Evolutionary conservation across 805 yeast genomes (phyloP), one percentile per base, ranked within the genome.

Genomic region (Starmerella vitae): DNA sequence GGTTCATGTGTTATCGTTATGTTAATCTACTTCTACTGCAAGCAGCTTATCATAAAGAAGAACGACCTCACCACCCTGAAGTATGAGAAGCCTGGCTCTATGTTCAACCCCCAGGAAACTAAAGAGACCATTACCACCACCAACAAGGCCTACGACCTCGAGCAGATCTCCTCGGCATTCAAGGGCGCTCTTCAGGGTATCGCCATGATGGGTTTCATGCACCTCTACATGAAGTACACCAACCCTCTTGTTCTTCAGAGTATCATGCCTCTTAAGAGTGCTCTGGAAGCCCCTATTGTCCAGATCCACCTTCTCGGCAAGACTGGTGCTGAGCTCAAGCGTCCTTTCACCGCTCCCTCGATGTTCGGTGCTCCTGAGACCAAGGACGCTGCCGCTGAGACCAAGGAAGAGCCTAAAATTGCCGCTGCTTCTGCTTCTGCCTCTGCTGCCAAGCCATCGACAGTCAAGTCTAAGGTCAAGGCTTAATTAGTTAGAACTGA

Each of bases 201-300:
- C 52, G 95, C 93, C 54, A 84, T 91, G 94, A 86, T 91, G 86
- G 93, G 79, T 20, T 81, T 88, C 76, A 86, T 88, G 97, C 98
- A 91, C 64, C 57, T 91, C 46, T 88, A 88, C 75, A 75, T 91
- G 93, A 80, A 84, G 65, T 91, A 84, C 71, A 85, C 96, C 62
- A 85, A 91, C 66, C 98, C 98, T 44, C 72, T 91, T 59, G 76
- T 91, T 51, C 80, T 88, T 85, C 97, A 91, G 68, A 76, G 86
- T 48, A 73, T 91, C 52, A 73, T 93, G 38, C 88, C 95, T 37
- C 66, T 91, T 54, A 91, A 91, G 73, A 67, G 81, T 52, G 94
- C 93, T 34, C 64, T 84, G 41, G 97, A 91, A 67, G 66, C 82
- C 56, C 85, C 85, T 66, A 74, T 84, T 51, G 94, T 88, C 53